These are phyloP conservation scores for Zea mays DNA, from an alignment of 176 grass and related monocot genomes.

Conservation along the genomic window DNA sequence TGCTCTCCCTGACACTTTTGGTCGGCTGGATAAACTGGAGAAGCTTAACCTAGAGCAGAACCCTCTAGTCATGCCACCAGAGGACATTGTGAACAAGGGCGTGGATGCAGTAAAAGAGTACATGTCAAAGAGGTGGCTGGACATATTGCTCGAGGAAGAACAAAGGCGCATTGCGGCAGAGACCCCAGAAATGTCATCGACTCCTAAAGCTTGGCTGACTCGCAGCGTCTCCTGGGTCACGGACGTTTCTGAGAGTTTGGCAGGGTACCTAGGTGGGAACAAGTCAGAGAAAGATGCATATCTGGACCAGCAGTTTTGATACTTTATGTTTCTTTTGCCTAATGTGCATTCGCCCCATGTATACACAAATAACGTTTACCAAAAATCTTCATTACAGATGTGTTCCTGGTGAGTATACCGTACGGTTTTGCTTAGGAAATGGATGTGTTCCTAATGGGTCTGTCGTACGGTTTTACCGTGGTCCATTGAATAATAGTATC, in stretches of 20 bases:
- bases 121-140: conserved; percentile 62
- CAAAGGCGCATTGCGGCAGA: conserved; percentile 53
- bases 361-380: conserved; percentile 25
- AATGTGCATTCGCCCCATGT: conserved; percentile 35
- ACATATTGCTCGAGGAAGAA: conserved; percentile 67
- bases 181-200: conserved; percentile 37
- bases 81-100: conserved; percentile 55
- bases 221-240: conserved; percentile 71
- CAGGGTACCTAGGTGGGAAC: conserved; percentile 49
- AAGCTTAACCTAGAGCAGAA: conserved; percentile 94
- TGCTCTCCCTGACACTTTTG: conserved; percentile 75
- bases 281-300: conserved; percentile 56
- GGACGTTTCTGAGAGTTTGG: conserved; percentile 56
- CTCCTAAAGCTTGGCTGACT: conserved; percentile 59
- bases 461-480: neutral
- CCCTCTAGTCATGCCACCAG: conserved; percentile 62
- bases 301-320: conserved; percentile 70
- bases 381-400: neutral
- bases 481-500: conserved; percentile 37
- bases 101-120: conserved; percentile 66
- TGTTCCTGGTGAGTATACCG: neutral
- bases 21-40: conserved; percentile 63
- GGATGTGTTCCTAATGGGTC: neutral
- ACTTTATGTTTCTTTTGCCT: conserved; percentile 11
- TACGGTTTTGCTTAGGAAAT: neutral